A percentile compares a stretch with the other conserved stretches of the same genome.
Conservation (phyloP, 1,139 yeast genomes). For the Yamadazyma epiphylla region DNA sequence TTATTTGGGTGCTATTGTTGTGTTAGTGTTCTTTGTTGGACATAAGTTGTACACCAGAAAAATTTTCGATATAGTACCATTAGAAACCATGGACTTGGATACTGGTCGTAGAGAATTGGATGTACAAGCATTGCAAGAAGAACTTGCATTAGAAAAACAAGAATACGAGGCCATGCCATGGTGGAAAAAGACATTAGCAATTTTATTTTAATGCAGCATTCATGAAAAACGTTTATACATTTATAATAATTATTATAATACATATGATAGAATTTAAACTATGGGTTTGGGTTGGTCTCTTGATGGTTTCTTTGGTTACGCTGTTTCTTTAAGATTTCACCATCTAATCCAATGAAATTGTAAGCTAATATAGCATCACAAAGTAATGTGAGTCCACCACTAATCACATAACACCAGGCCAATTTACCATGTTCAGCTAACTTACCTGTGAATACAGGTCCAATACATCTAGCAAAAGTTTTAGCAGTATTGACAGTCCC, state of each 20-base stretch:
- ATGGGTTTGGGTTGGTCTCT: no score
- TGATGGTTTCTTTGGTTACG: no score
- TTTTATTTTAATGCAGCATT: no score
- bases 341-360: slow-evolving; percentile 39
- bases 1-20: slow-evolving; percentile 59
- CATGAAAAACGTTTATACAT: no score
- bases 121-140: slow-evolving; percentile 33
- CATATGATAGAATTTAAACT: no score
- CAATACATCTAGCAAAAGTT: slow-evolving; percentile 77
- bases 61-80: slow-evolving; percentile 22
- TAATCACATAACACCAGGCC: slow-evolving; percentile 57
- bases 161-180: slow-evolving; percentile 15
- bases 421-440: slow-evolving; percentile 54
- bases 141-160: slow-evolving; percentile 33
- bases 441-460: slow-evolving; percentile 76
- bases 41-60: slow-evolving; percentile 38
- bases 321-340: slow-evolving; percentile 21
- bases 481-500: slow-evolving; percentile 85
- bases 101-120: slow-evolving; percentile 38
- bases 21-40: slow-evolving; percentile 51
- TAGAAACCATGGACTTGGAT: slow-evolving; percentile 34
- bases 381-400: slow-evolving; percentile 50
- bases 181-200: slow-evolving; percentile 6
- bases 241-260: no score
- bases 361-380: slow-evolving; percentile 44